Base-by-base conservation (phyloP, 257 asterid genomes). In the Striga asiatica region DNA sequence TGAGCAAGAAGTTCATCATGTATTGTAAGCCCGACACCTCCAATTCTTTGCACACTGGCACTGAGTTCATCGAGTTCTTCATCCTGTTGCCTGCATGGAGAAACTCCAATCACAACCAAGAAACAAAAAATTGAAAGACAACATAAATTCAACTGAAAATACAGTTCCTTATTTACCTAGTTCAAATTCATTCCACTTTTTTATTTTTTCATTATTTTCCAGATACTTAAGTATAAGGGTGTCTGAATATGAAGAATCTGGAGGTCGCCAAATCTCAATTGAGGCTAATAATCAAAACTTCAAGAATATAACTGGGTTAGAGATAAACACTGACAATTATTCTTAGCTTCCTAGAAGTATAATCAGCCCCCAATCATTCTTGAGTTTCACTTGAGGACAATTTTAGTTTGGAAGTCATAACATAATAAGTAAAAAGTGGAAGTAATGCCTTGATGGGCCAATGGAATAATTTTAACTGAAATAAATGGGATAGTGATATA, bases 1-100 rank as follows among this genome's bases (percentile, higher is more conserved):
- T 92, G 99, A 29, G 93, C 81, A 60, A 75, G 88, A 61, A 92
- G 93, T 76, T 92, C 99, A 58, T 92, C 99, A 22, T 88, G 99
- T 76, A 92, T 88, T 2, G 99, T 92, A 50, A 88, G 97, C 65
- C 99, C 94, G 65, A 92, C 94, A 16, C 81, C 89, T 58, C 98
- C 99, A 65, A 92, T 82, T 78, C 95, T 81, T 67, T 76, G 84
- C 32, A 88, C 93, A 48, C 94, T 88, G 47, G 79, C 88, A 71
- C 97, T 88, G 62, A 92, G 84, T 74, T 82, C 97, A 60, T 84
- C 94, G 28, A 84, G 76, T 68, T 84, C 94, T 53, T 84, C 91
- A 60, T 84, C 87, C 60, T 81, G 94, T 48, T 77, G 87, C 80
- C 94, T 84, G 78, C 57, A 65, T 11, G 42, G 51, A 41, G 51